phyloP scores from a whole-genome alignment of 2,329 filamentous ascomycete species.

The Aquanectria penicillioides region DNA sequence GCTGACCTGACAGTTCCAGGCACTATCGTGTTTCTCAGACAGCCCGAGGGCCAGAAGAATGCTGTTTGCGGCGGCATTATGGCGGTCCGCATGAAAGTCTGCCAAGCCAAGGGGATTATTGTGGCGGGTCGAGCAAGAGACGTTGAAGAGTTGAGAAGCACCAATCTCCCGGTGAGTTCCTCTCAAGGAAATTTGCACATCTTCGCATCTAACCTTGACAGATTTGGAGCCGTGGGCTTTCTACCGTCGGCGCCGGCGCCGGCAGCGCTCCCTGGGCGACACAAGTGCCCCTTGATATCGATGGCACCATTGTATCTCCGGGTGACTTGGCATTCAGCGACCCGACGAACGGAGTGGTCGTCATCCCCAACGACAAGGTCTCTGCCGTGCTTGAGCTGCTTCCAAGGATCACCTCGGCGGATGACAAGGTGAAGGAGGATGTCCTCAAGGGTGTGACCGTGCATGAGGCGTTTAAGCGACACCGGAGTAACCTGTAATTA shows the following conservation, averaged over 20 bases:
- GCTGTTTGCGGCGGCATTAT: conserved; percentile 82
- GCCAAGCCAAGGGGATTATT: conserved; percentile 70
- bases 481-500: conserved; percentile 53
- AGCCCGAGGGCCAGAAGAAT: conserved; percentile 72
- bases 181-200: conserved; percentile 6
- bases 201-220: conserved; percentile 40
- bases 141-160: conserved; percentile 65
- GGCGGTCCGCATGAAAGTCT: conserved; percentile 72
- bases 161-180: conserved; percentile 64
- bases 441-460: conserved; percentile 71
- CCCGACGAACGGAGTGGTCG: conserved; percentile 73
- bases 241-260: conserved; percentile 66
- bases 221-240: conserved; percentile 67
- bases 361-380: conserved; percentile 71
- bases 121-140: conserved; percentile 76
- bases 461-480: conserved; percentile 72
- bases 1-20: conserved; percentile 70
- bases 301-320: conserved; percentile 54
- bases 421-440: conserved; percentile 71
- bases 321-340: conserved; percentile 79
- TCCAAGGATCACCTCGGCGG: conserved; percentile 60
- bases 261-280: conserved; percentile 66
- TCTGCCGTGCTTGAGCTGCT: conserved; percentile 69
- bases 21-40: conserved; percentile 73
- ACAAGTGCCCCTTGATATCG: conserved; percentile 55